Evolutionary conservation across 129 eudicot genomes (phyloP), one percentile per base, ranked within the genome.

Genomic region (Mikania micrantha): DNA sequence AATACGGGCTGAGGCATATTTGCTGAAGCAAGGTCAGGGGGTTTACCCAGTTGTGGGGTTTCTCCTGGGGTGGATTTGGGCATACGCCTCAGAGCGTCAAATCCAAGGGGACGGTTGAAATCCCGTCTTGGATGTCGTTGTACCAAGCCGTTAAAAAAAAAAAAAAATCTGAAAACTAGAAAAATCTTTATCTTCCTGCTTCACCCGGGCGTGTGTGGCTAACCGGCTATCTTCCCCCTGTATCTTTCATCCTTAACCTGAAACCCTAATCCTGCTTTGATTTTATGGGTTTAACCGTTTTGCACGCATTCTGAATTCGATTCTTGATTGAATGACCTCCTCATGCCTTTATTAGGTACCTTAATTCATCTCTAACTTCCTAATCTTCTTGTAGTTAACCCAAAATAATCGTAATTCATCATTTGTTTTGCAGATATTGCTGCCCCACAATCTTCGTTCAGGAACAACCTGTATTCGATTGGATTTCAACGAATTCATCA

Each of bases 331-430:
- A 78, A 79, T 84, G 88, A 78, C 67, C 81, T 82, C 88, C 85
- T 80, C 90, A 87, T 87, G 95, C 90, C 95, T 87, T 82, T 77
- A 81, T 84, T 84, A 82, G 90, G 95, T 87, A 68, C 39, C 16
- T 57, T 50, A 34, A 28, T 70, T 22, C 40, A 5, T 39, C 24
- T 25, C 16, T 28, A 13, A 3, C 22, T 19, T 40, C 28, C 29
- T 11, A 2, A 19, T 22, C 16, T 31, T 22, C 62, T 12, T 36
- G n/a, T 35, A 16, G 3, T 25, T 15, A 13, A 34, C 45, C 27
- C 0, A 24, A 39, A 35, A 9, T 74, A 35, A 9, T 74, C 12
- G 25, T 24, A 27, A 15, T 13, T 49, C 9, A 35, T 9, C 52
- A 52, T 52, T 59, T 70, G 21, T 71, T 24, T 20, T 76, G 82